Evolutionary conservation across 345 rosid species (phyloP), one percentile per base, ranked within the genome.

Genomic region (Laguncularia racemosa): DNA sequence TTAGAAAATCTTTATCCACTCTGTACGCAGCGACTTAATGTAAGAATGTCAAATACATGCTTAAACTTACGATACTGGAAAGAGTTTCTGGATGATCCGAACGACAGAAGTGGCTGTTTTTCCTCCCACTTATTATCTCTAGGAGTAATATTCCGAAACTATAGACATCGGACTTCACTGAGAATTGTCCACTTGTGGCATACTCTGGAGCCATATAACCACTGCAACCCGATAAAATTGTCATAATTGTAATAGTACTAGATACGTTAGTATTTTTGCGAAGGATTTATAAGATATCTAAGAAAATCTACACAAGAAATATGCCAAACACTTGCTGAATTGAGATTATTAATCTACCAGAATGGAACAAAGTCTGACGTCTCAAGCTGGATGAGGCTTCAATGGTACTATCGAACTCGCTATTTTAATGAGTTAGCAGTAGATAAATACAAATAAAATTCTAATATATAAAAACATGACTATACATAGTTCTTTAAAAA

Each of bases 171-270:
- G 59, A 59, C 46, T 55, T 59, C 55, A 40, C 26, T 0, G 65
- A 60, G 50, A 48, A 53, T 13, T 48, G 50, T 7, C 76, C 69
- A 0, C 50, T 14, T 4, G 6, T 12, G 18, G 45, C 58, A 2
- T 71, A 71, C 68, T 71, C 68, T 14, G 69, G 69, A 55, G 66
- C 60, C 66, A 67, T 59, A 28, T 55, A 63, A 10, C 72, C 68
- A 3, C 72, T 67, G 13, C 20, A 45, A 43, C 15, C 1, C 44
- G 21, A 8, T 16, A 45, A 46, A n/a, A 18, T 6, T 33, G 40
- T 33, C 9, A 33, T 33, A 33, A 9, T 33, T 1, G 9, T 33
- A 33, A 33, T 33, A 9, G 11, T 26, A 26, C 6, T 10, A 5
- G 44, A 33, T 3, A 2, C 28, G 18, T 48, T 12, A 13, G 4